These are phyloP conservation scores for Nyssa sinensis DNA, from an alignment of 148 eudicot species.

Conservation along the genomic window DNA sequence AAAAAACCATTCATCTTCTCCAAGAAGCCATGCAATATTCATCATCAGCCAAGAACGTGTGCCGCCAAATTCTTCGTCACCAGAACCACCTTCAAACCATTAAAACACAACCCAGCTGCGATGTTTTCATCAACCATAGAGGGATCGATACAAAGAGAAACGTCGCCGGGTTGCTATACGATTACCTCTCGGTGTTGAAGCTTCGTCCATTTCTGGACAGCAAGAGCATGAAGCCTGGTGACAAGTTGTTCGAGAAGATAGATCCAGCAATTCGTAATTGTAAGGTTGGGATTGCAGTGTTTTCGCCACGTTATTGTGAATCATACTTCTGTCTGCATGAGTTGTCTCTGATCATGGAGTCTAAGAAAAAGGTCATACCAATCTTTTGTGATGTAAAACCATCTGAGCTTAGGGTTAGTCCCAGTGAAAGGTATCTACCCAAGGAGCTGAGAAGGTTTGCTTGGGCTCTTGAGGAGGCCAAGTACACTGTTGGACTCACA, in stretches of 20 bases:
- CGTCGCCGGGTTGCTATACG: slow-evolving; percentile 51
- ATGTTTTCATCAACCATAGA: slow-evolving; percentile 67
- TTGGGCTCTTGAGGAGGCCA: slow-evolving; percentile 55
- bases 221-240: slow-evolving; percentile 69
- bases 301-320: slow-evolving; percentile 62
- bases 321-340: slow-evolving; percentile 72
- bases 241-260: slow-evolving; percentile 43
- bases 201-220: slow-evolving; percentile 60
- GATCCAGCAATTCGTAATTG: slow-evolving; percentile 36
- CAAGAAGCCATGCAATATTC: slow-evolving; percentile 26
- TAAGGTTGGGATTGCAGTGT: slow-evolving; percentile 55
- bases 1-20: neutral
- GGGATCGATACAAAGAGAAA: slow-evolving; percentile 63
- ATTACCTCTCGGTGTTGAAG: slow-evolving; percentile 35
- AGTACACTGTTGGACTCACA: slow-evolving; percentile 53
- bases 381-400: slow-evolving; percentile 69
- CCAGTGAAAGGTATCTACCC: slow-evolving; percentile 26
- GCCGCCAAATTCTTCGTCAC: slow-evolving; percentile 13
- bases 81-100: slow-evolving; percentile 5
- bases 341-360: slow-evolving; percentile 51
- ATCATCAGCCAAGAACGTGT: slow-evolving; percentile 13
- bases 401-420: slow-evolving; percentile 49
- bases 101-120: slow-evolving; percentile 27
- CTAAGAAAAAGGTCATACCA: slow-evolving; percentile 49
- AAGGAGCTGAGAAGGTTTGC: slow-evolving; percentile 39